Conservation (phyloP, 352 stramenopile species). For the Phytophthora capsici region DNA sequence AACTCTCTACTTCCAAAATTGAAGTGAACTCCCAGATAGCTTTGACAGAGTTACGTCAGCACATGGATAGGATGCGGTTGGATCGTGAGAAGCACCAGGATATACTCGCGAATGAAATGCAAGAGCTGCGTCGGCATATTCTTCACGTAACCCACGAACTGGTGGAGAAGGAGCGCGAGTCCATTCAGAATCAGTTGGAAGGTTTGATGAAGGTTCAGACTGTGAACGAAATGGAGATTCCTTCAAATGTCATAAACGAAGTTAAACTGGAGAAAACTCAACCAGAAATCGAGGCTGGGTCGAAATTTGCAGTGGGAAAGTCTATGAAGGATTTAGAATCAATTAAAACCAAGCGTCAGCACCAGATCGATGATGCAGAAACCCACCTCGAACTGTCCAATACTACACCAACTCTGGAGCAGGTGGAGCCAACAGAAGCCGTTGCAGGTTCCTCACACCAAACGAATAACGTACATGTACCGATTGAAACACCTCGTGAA, state of each 20-base stretch:
- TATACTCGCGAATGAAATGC: conserved; percentile 74
- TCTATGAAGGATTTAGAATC: not conserved
- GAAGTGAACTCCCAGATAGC: conserved; percentile 61
- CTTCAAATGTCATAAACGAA: conserved; percentile 7
- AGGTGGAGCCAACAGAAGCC: not conserved
- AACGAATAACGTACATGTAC: not conserved
- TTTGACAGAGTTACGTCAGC: conserved; percentile 52
- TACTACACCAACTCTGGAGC: not conserved
- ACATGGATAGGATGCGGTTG: conserved; percentile 54
- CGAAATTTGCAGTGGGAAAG: not conserved
- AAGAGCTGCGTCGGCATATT: conserved; percentile 58
- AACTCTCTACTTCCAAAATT: conserved; percentile 52
- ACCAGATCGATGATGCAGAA: not conserved
- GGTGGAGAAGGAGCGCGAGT: conserved; percentile 58
- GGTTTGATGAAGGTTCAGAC: conserved; percentile 32
- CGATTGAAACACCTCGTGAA: not conserved
- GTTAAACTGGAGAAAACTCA: not conserved
- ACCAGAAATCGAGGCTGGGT: not conserved
- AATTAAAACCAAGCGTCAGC: not conserved
- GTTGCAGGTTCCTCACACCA: not conserved
- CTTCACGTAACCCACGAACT: conserved; percentile 58
- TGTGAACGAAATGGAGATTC: not conserved
- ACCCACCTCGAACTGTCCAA: not conserved
- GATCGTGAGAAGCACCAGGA: conserved; percentile 65
- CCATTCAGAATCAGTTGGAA: conserved; percentile 51